These are phyloP conservation scores for Chalciporus sphaerocephalus DNA, from an alignment of 768 basidiomycete species.

Conservation along the genomic window DNA sequence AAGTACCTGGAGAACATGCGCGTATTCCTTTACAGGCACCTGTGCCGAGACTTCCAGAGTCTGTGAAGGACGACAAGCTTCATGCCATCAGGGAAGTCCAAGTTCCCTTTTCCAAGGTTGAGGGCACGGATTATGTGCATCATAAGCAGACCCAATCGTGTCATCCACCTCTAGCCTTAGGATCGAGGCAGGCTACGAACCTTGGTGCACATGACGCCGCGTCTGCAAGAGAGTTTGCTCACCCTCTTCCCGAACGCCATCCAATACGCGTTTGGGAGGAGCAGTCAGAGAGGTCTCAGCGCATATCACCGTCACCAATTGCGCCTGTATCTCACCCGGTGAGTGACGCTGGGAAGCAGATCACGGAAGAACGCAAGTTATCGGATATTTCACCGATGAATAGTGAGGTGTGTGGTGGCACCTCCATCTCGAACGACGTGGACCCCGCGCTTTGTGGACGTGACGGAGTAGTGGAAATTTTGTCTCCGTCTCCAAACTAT, in stretches of 20 bases:
- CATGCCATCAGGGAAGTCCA: neutral
- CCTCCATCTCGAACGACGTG: neutral
- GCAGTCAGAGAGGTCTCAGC: conserved; percentile 11
- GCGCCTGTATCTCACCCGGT: neutral
- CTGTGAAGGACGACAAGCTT: conserved; percentile 4
- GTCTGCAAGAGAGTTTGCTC: neutral
- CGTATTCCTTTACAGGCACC: neutral
- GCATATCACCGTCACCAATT: conserved; percentile 10
- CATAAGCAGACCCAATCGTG: conserved; percentile 7
- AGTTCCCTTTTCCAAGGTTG: neutral
- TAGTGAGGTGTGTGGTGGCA: neutral
- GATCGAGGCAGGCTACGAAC: neutral
- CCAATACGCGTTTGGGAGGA: conserved; percentile 30
- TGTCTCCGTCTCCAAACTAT: neutral
- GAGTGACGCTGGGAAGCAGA: neutral
- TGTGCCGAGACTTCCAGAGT: conserved; percentile 2
- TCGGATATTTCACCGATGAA: neutral
- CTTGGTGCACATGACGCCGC: neutral
- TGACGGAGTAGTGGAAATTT: conserved; percentile 5
- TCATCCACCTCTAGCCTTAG: conserved; percentile 1
- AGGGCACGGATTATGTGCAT: conserved; percentile 3
- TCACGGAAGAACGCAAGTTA: neutral
- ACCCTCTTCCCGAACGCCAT: conserved; percentile 12
- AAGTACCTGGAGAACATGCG: conserved; percentile 8
- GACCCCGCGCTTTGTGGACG: neutral